Evolutionary conservation across 257 asterid genomes (phyloP).

Genomic region (Anisodus tanguticus): DNA sequence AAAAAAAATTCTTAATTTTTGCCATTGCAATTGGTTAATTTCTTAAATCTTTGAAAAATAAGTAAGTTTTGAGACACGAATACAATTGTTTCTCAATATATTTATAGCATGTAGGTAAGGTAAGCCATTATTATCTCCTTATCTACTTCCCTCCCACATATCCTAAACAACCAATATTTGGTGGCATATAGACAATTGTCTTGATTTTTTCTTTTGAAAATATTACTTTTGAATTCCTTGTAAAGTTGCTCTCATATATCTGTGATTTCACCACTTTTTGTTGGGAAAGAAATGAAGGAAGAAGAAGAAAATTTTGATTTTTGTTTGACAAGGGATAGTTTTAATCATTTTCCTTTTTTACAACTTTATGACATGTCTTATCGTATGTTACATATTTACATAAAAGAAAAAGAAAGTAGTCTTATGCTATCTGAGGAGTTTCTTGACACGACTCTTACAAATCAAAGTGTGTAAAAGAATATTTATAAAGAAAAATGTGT

Average conservation of each 20-base stretch:
- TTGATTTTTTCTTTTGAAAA: neutral
- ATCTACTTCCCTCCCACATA: neutral
- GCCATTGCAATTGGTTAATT: neutral
- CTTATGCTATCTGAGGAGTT: too few relatives aligned
- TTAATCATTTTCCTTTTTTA: too few relatives aligned
- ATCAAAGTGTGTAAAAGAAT: too few relatives aligned
- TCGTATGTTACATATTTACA: too few relatives aligned
- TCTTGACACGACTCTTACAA: too few relatives aligned
- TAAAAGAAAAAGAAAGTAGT: too few relatives aligned
- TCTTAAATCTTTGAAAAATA: neutral
- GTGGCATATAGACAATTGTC: neutral
- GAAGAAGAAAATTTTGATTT: neutral
- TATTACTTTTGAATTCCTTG: neutral
- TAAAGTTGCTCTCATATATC: too few relatives aligned
- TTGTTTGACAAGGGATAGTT: too few relatives aligned
- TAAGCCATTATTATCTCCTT: slow-evolving; percentile 26
- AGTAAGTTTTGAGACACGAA: neutral
- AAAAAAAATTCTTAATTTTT: neutral
- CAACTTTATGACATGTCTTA: too few relatives aligned
- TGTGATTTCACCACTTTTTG: too few relatives aligned
- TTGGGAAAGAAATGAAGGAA: too few relatives aligned
- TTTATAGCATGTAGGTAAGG: neutral
- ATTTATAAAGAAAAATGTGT: too few relatives aligned
- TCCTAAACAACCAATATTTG: slow-evolving; percentile 13
- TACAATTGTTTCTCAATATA: neutral